Percentiles rank a stretch among this genome's conserved stretches.
phyloP scores from a whole-genome alignment of 2,329 filamentous ascomycete species.

The Fusarium sp. region DNA sequence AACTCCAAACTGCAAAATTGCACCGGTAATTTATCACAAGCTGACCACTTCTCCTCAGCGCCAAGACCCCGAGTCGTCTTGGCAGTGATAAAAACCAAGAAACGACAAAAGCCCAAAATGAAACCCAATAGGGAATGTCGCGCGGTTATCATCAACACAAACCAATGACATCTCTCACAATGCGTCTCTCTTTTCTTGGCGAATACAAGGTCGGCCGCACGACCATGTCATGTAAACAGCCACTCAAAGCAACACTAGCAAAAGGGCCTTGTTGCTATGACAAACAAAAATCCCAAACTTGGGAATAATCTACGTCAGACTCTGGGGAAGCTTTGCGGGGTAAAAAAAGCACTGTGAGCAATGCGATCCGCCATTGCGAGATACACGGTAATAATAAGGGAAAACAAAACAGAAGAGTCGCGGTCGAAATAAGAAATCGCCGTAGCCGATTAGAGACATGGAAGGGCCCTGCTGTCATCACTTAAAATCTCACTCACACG shows the following conservation, averaged over 20 bases:
- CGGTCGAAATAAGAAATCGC: conserved; percentile 16
- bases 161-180: conserved; percentile 1
- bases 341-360: not conserved
- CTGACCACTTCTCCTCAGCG: not conserved
- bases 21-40: not conserved
- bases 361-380: fast-evolving
- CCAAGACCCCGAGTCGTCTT: conserved; percentile 27
- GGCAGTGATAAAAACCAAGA: conserved; percentile 24
- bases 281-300: conserved; percentile 13
- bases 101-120: not conserved
- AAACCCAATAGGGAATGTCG: conserved; percentile 24
- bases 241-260: not conserved
- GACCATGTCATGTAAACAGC: conserved; percentile 3
- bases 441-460: conserved; percentile 4
- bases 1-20: not conserved
- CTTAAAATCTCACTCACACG: conserved; percentile 2
- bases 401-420: not conserved
- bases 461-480: conserved; percentile 23
- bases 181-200: not conserved
- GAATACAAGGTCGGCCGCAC: conserved; percentile 7
- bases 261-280: conserved; percentile 15
- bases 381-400: not conserved
- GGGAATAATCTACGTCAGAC: conserved; percentile 7
- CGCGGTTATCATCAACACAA: conserved; percentile 15
- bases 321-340: conserved; percentile 34